These are phyloP conservation scores for Sordaria brevicollis DNA, from an alignment of 495 filamentous ascomycete species.

Conservation along the genomic window DNA sequence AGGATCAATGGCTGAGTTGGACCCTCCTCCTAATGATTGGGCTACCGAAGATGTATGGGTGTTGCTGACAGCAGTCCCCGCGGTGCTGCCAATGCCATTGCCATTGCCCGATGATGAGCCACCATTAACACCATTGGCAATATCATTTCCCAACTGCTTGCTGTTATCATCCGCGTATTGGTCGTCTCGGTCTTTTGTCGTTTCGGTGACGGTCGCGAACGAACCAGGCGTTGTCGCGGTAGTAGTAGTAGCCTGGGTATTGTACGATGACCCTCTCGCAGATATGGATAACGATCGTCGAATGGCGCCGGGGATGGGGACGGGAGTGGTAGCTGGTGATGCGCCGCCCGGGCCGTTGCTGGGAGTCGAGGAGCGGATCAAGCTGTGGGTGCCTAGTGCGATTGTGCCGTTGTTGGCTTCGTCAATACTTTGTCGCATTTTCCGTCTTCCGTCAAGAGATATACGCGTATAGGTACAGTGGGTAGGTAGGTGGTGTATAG, in stretches of 20 bases:
- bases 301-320: background rate
- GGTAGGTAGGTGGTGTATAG: background rate
- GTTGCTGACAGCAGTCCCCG: background rate
- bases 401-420: conserved; percentile 1
- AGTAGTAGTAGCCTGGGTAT: background rate
- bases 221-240: background rate
- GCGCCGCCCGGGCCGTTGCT: background rate
- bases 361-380: background rate
- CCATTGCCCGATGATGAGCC: background rate
- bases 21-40: conserved; percentile 10
- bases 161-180: conserved; percentile 1
- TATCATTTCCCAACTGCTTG: conserved; percentile 11
- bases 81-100: background rate
- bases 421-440: background rate
- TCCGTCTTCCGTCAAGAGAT: background rate
- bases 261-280: background rate
- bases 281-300: background rate
- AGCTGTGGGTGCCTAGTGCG: conserved; percentile 6
- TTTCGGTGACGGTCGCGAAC: background rate
- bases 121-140: background rate
- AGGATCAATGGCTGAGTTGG: conserved; percentile 29
- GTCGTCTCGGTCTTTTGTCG: conserved; percentile 7
- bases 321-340: background rate
- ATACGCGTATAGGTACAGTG: background rate
- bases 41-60: background rate